Conservation (phyloP, 2,329 filamentous ascomycete species). For the Exserohilum turcica region DNA sequence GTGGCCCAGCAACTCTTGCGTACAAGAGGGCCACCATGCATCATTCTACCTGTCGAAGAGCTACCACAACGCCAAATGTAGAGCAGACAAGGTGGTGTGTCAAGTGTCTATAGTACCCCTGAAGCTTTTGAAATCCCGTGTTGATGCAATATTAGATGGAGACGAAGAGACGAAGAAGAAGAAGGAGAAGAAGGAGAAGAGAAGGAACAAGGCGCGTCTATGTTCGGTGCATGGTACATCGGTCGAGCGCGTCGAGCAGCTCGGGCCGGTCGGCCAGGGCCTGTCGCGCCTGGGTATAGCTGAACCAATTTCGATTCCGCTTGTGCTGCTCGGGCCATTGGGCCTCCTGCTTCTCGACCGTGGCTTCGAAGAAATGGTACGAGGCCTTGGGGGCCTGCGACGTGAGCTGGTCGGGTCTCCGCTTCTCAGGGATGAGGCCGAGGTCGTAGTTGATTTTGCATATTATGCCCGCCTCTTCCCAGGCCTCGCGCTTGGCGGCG, state of each 20-base stretch:
- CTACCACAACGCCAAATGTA: slow-evolving; percentile 40
- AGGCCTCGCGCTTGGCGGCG: slow-evolving; percentile 85
- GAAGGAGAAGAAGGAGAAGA: slow-evolving; percentile 16
- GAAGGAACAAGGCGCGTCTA: slow-evolving; percentile 29
- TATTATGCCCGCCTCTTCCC: slow-evolving; percentile 95
- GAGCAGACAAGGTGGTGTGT: slow-evolving; percentile 23
- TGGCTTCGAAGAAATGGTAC: slow-evolving; percentile 85
- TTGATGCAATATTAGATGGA: slow-evolving; percentile 37
- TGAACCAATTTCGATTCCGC: slow-evolving; percentile 87
- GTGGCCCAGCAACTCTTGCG: slow-evolving; percentile 23
- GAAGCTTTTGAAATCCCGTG: slow-evolving; percentile 38
- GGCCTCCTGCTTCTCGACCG: slow-evolving; percentile 81
- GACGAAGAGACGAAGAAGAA: slow-evolving; percentile 11
- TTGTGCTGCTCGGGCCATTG: slow-evolving; percentile 96
- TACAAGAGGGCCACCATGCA: slow-evolving; percentile 36
- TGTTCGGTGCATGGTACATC: slow-evolving; percentile 64
- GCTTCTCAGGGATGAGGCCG: slow-evolving; percentile 82
- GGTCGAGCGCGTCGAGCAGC: slow-evolving; percentile 82
- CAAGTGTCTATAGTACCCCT: slow-evolving; percentile 26
- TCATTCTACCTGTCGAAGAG: slow-evolving; percentile 39
- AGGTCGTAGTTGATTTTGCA: slow-evolving; percentile 85
- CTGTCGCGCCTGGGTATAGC: slow-evolving; percentile 78
- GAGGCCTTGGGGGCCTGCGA: slow-evolving; percentile 71
- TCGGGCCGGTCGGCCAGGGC: slow-evolving; percentile 80
- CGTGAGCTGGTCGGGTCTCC: slow-evolving; percentile 60